Evolutionary conservation across 1,139 yeast genomes (phyloP).

Genomic region (Diutina scorzettiae): DNA sequence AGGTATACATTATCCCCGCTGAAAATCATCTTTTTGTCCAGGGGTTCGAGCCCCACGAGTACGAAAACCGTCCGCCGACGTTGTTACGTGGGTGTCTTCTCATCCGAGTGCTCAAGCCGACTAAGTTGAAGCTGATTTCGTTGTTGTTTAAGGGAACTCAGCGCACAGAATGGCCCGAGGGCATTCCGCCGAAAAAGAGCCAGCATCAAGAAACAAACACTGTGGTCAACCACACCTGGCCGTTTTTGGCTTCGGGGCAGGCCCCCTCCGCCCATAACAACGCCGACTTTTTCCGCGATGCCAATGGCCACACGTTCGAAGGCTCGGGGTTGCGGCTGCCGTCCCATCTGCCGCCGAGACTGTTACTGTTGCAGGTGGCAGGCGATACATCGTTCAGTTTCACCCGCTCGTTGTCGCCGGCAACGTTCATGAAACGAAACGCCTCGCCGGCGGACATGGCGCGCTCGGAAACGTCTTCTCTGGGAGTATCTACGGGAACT

Average conservation of each 20-base stretch:
- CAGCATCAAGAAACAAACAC: slow-evolving; percentile 55
- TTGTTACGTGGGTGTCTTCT: slow-evolving; percentile 74
- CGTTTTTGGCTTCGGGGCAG: slow-evolving; percentile 51
- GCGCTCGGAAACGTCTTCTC: slow-evolving; percentile 13
- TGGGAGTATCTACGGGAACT: slow-evolving; percentile 9
- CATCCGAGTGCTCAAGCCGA: slow-evolving; percentile 59
- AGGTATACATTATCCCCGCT: slow-evolving; percentile 50
- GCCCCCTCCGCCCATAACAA: slow-evolving; percentile 26
- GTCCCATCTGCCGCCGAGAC: slow-evolving; percentile 19
- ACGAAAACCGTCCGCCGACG: slow-evolving; percentile 63
- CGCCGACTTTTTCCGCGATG: slow-evolving; percentile 27
- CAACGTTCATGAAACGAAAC: slow-evolving; percentile 27
- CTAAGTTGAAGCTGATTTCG: slow-evolving; percentile 59
- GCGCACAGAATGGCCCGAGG: slow-evolving; percentile 97
- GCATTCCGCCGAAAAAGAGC: slow-evolving; percentile 80
- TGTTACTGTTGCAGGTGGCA: slow-evolving; percentile 7
- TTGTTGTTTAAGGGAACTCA: slow-evolving; percentile 61
- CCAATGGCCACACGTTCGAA: not conserved
- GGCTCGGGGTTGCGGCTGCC: not conserved
- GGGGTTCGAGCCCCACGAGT: slow-evolving; percentile 65
- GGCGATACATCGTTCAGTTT: slow-evolving; percentile 13
- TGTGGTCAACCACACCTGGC: slow-evolving; percentile 80
- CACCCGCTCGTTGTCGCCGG: slow-evolving; percentile 10
- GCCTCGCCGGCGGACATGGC: slow-evolving; percentile 21
- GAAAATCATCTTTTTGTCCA: slow-evolving; percentile 73